Evolutionary conservation across 345 rosid genomes (phyloP), one percentile per base, ranked within the genome.

Genomic region (Populus simonii): DNA sequence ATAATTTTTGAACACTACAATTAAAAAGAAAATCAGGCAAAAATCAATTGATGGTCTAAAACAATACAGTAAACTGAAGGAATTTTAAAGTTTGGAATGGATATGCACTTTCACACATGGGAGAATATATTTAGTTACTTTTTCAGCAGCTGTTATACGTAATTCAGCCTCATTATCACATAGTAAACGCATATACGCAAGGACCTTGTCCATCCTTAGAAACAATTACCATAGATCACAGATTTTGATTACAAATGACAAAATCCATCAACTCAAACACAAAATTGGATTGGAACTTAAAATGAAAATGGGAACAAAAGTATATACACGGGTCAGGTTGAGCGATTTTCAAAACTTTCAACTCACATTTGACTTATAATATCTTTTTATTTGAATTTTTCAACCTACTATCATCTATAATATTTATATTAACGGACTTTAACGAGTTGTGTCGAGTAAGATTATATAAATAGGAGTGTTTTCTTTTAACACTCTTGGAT

Each of bases 161-260:
- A 93, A 97, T 92, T 95, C 99, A 83, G 99, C 99, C 85, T 95
- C 99, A 85, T 91, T 92, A 78, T 95, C 99, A 39, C 98, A 92
- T 71, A 93, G 99, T 74, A 95, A 76, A 62, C 92, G 93, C 77
- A 91, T 97, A 84, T 92, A 95, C 66, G 99, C 97, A 69, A 97
- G 99, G 61, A 93, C 94, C 89, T 92, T 82, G 53, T 92, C 97
- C 80, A 84, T 72, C 90, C 99, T 95, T 67, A 66, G 16, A 49
- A 31, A 51, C 6, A 66, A 73, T 29, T 15, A 68, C 53, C 27
- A 49, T 17, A 45, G 6, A 74, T 16, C 41, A 79, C 45, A 68
- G 25, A 17, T 31, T 31, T 31, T 31, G 33, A 31, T 31, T 31
- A 3, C 33, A 31, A 2, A 31, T 31, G 33, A 31, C 33, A 31